A percentile compares a stretch with the other conserved stretches of the same genome.
Evolutionary conservation across 23 red algal species (phyloP).

Genomic region (Agarophyton chilense): DNA sequence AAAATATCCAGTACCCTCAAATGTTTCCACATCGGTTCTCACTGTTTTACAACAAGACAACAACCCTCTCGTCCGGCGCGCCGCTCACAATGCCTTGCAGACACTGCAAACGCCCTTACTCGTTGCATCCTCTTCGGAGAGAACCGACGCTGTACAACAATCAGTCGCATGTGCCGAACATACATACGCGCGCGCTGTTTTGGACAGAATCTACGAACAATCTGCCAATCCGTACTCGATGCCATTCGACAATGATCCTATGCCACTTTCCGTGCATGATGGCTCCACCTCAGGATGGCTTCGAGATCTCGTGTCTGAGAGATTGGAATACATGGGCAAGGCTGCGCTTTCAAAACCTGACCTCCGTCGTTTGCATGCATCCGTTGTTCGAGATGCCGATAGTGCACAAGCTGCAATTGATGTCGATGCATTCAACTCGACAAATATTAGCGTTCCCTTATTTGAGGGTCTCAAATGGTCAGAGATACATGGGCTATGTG

Average conservation of each 20-base stretch:
- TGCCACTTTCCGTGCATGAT: background rate
- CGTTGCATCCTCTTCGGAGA: background rate
- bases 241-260: background rate
- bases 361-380: background rate
- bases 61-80: slow-evolving; percentile 12
- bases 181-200: background rate
- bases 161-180: background rate
- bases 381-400: background rate
- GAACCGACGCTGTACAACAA: background rate
- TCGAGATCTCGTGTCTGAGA: slow-evolving; percentile 25
- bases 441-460: slow-evolving; percentile 18
- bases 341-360: slow-evolving; percentile 41
- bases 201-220: slow-evolving; percentile 42
- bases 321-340: slow-evolving; percentile 27
- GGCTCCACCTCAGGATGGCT: background rate
- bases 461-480: slow-evolving; percentile 40
- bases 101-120: background rate
- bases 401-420: background rate
- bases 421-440: background rate
- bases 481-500: slow-evolving; percentile 50
- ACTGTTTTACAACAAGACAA: background rate
- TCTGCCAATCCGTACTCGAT: background rate
- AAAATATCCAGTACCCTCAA: slow-evolving; percentile 15
- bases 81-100: slow-evolving; percentile 19
- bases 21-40: slow-evolving; percentile 11